phyloP scores from a whole-genome alignment of 2,329 filamentous ascomycete species.

The Phaeomoniella chlamydospora region DNA sequence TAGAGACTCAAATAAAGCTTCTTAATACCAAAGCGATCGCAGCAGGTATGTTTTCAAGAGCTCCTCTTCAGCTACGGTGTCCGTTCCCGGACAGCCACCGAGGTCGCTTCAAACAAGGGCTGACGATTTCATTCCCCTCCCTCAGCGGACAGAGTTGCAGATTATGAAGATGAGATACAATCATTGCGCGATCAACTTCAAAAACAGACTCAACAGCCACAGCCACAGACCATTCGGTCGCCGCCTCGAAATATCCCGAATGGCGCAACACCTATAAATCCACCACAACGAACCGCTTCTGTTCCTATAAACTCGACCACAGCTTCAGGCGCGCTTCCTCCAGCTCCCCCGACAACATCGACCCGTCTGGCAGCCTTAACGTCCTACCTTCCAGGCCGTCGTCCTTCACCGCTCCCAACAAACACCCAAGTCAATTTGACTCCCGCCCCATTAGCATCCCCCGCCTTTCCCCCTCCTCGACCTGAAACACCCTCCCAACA shows the following conservation, averaged over 20 bases:
- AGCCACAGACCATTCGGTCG: conserved; percentile 9
- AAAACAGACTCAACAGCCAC: conserved; percentile 12
- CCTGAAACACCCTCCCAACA: conserved; percentile 12
- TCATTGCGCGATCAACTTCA: conserved; percentile 21
- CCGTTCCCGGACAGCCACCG: no score
- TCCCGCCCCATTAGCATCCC: conserved; percentile 6
- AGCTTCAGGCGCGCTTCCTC: conserved; percentile 3
- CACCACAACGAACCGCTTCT: conserved; percentile 1
- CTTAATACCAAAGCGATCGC: conserved; percentile 37
- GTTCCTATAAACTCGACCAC: no score
- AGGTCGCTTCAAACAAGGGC: no score
- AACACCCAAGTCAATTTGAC: conserved; percentile 13
- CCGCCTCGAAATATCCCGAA: conserved; percentile 2
- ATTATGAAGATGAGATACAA: conserved; percentile 49
- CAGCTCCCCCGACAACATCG: conserved; percentile 13
- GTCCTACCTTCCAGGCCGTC: conserved; percentile 12
- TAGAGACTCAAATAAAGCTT: conserved; percentile 39
- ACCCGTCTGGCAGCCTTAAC: conserved; percentile 11
- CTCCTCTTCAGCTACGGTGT: no score
- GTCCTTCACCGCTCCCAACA: conserved; percentile 22
- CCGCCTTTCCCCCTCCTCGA: conserved; percentile 11
- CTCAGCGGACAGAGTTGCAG: conserved; percentile 42
- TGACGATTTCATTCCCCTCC: no score
- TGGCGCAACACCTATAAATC: conserved; percentile 4
- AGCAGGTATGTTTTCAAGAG: conserved; percentile 35